Evolutionary conservation across 345 rosid species (phyloP).

Genomic region (Brassica napus): DNA sequence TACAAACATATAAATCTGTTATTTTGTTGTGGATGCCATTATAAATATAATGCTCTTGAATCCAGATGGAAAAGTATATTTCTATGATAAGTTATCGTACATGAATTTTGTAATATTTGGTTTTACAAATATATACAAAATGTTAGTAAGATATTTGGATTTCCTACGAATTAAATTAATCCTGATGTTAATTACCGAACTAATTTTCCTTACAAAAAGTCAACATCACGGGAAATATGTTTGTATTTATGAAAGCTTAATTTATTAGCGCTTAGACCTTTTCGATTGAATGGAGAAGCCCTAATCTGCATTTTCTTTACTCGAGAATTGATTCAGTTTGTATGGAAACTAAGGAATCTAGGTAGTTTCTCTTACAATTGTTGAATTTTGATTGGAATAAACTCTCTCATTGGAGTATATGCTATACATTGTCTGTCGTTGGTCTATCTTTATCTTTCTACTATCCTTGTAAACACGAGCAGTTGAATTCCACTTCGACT

Average conservation of each 20-base stretch:
- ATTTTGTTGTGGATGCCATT: not conserved
- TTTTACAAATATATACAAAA: not conserved
- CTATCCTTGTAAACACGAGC: not conserved
- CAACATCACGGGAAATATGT: slow-evolving; percentile 7
- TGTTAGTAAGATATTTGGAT: not conserved
- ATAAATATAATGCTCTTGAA: not conserved
- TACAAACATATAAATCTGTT: not conserved
- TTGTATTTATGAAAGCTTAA: not conserved
- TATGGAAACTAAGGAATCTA: slow-evolving; percentile 1
- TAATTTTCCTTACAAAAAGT: not conserved
- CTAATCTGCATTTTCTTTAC: not conserved
- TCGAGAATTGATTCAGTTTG: not conserved
- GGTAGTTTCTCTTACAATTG: not conserved
- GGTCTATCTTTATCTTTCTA: too few relatives aligned
- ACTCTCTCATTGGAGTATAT: not conserved
- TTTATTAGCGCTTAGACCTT: slow-evolving; percentile 1
- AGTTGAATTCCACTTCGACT: not conserved
- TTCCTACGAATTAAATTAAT: not conserved
- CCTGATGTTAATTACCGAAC: not conserved
- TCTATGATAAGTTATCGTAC: not conserved
- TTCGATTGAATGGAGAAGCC: not conserved
- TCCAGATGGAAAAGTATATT: not conserved
- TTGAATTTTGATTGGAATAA: not conserved
- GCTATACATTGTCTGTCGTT: not conserved
- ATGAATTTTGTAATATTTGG: not conserved